Evolutionary conservation across 148 eudicot genomes (phyloP), one percentile per base, ranked within the genome.

Genomic region (Spergularia marina): DNA sequence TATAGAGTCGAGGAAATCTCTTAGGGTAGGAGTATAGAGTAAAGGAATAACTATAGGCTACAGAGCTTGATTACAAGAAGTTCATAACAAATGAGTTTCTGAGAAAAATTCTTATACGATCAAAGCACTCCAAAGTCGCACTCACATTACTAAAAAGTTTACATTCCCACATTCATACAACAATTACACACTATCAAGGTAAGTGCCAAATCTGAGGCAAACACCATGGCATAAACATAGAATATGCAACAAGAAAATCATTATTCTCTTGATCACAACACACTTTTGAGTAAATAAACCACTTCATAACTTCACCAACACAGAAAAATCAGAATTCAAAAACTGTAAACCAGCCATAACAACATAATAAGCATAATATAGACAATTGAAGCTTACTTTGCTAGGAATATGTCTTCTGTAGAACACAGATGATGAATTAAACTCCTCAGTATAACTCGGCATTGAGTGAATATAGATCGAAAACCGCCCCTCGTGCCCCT

Each of bases 371-470:
- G 34, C 36, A 64, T 40, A 62, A 36, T 14, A n/a, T 20, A 1
- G 13, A 21, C 52, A 0, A 57, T 53, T 36, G 59, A 75, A 57
- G 65, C 87, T 82, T 82, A 94, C 98, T 89, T 89, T 90, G 80
- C 98, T 94, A 12, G 96, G 97, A 47, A 94, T 85, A 68, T 86
- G 92, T 41, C 97, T 85, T 72, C 78, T 82, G 85, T 87, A 87
- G 79, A 94, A 94, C 61, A 89, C 97, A 12, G 98, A 94, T 0
- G 85, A 71, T 2, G 96, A 60, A 10, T 84, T 83, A n/a, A 89
- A 85, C 62, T 88, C 82, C 61, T 83, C 78, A 71, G 86, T 62
- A 69, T 78, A 90, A 6, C 89, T 85, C 7, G 98, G 98, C 79
- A 84, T 67, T 0, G 98, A 78, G 82, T 94, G 98, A 79, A 91